A percentile compares a stretch with the other conserved stretches of the same genome.
These are phyloP conservation scores for Exserohilum rostratum DNA, from an alignment of 2,329 filamentous ascomycete species.

Conservation along the genomic window DNA sequence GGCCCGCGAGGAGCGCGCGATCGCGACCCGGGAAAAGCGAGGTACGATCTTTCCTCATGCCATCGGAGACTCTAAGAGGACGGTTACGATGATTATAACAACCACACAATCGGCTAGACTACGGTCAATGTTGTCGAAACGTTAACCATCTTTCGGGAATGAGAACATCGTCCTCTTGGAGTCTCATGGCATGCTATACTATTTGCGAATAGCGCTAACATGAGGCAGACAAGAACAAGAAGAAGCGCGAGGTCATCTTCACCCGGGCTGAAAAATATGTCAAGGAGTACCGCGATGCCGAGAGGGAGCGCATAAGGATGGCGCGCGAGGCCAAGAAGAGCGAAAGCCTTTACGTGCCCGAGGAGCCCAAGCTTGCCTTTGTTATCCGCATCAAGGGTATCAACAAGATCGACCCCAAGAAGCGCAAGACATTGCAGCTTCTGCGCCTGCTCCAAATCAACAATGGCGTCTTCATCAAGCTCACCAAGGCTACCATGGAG, in stretches of 20 bases:
- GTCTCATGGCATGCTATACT: constrained; percentile 23
- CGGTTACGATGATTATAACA: constrained; percentile 80
- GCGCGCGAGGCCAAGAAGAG: constrained; percentile 86
- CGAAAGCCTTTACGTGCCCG: constrained; percentile 91
- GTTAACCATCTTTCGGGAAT: constrained; percentile 99
- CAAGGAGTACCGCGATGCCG: constrained; percentile 97
- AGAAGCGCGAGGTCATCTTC: constrained; percentile 99
- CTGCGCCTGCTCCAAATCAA: constrained; percentile 99
- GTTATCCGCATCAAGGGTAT: constrained; percentile 99
- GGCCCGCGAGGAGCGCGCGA: constrained; percentile 86
- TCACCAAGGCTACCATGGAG: constrained; percentile 97
- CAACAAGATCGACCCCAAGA: constrained; percentile 99
- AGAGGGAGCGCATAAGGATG: constrained; percentile 98
- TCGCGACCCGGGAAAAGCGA: constrained; percentile 86
- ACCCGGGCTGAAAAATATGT: constrained; percentile 99
- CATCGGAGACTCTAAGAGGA: constrained; percentile 27
- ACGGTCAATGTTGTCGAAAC: constrained; percentile 94
- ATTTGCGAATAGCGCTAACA: constrained; percentile 40
- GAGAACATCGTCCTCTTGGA: constrained; percentile 57
- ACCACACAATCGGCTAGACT: constrained; percentile 90
- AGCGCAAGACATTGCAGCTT: constrained; percentile 99
- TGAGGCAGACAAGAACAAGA: constrained; percentile 82
- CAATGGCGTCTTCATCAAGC: constrained; percentile 97
- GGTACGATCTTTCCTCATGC: constrained; percentile 64
- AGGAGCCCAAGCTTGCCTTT: constrained; percentile 96